Evolutionary conservation across 2,329 filamentous ascomycete species (phyloP).

Genomic region (Lomentospora prolificans): DNA sequence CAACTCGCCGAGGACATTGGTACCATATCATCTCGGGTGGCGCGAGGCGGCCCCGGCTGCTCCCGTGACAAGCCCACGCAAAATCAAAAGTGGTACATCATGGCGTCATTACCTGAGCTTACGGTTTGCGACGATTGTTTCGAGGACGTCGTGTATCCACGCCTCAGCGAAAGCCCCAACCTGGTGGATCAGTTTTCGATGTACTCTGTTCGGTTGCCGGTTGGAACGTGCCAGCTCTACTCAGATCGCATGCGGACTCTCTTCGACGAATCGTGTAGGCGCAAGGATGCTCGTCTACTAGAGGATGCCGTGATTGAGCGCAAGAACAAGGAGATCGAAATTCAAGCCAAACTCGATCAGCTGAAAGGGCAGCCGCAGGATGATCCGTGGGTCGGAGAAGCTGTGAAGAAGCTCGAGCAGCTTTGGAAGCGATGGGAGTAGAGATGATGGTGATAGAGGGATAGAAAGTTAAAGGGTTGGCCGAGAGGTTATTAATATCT

Average conservation of each 20-base stretch:
- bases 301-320: slow-evolving; percentile 46
- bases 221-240: slow-evolving; percentile 67
- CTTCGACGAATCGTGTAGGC: slow-evolving; percentile 54
- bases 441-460: slow-evolving; percentile 12
- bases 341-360: slow-evolving; percentile 42
- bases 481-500: not conserved
- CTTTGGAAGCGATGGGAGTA: slow-evolving; percentile 52
- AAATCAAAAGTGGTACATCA: slow-evolving; percentile 66
- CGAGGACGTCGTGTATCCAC: slow-evolving; percentile 65
- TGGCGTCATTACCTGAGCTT: slow-evolving; percentile 65
- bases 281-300: slow-evolving; percentile 58
- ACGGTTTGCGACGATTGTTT: slow-evolving; percentile 85
- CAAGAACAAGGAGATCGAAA: slow-evolving; percentile 48
- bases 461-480: not conserved
- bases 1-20: slow-evolving; percentile 55
- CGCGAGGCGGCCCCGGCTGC: slow-evolving; percentile 48
- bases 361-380: slow-evolving; percentile 25
- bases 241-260: slow-evolving; percentile 67
- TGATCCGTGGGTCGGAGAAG: slow-evolving; percentile 27
- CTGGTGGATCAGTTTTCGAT: slow-evolving; percentile 58
- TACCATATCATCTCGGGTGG: slow-evolving; percentile 18
- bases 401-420: slow-evolving; percentile 37
- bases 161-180: slow-evolving; percentile 38
- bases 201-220: slow-evolving; percentile 43
- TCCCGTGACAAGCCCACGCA: slow-evolving; percentile 49